Evolutionary conservation across 208 protist genomes (phyloP), one percentile per base, ranked within the genome.

Genomic region (Phytomonas sp.): DNA sequence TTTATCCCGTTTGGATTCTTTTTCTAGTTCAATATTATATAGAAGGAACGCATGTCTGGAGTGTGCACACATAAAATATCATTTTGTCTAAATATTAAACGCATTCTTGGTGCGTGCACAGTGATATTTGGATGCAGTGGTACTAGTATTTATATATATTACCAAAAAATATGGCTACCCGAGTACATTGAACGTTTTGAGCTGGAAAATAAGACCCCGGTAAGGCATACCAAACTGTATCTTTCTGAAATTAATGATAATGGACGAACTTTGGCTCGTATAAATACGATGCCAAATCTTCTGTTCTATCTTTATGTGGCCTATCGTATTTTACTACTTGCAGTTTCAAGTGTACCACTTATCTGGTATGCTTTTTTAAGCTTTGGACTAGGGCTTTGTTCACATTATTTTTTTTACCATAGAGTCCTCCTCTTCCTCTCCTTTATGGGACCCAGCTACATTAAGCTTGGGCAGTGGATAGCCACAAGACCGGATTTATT

Each of bases 401-500:
- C 77, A 1, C 72, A 81, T 33, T 60, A 60, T 30, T 72, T 91
- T 6, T 82, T 95, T 36, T 85, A 87, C 66, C 53, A 80, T 4
- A 84, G 90, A 62, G 17, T 96, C 11, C 68, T 77, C 0, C 66
- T 32, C 32, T 82, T 89, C 28, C 75, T 97, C 3, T 73, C 75
- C 0, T 77, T 68, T 9, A 90, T 92, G 79, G 96, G 96, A 0
- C 89, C 96, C 4, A 92, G 85, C 67, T 97, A 97, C 71, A 95
- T 97, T 31, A 98, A 98, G 73, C 78, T 98, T 31, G 94, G 90
- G 0, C 96, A 98, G 70, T 98, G 96, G 94, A 89, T 95, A 63
- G 91, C 87, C 4, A 95, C 92, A 28, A 82, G 96, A 36, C 85
- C 87, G 20, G 96, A 98, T 72, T 81, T 97, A 61, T 97, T 98